Conservation (phyloP, 495 filamentous ascomycete species). For the Xylaria telfairii region DNA sequence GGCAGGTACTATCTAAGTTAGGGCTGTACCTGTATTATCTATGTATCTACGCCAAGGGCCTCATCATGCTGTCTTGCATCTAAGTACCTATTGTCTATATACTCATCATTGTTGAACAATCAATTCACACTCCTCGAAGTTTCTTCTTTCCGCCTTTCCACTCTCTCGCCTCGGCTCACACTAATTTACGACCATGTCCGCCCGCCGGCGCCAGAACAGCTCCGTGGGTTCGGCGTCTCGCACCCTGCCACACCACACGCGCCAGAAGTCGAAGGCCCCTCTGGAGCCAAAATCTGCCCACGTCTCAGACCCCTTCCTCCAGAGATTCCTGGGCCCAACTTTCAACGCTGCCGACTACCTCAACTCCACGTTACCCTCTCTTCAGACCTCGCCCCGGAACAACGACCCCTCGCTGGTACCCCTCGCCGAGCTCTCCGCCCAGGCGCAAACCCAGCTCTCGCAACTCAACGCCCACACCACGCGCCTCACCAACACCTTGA, state of each 20-base stretch:
- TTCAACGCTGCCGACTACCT: conserved; percentile 85
- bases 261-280: conserved; percentile 38
- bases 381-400: conserved; percentile 49
- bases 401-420: conserved; percentile 59
- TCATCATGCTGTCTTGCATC: too few relatives aligned
- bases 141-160: too few relatives aligned
- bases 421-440: conserved; percentile 76
- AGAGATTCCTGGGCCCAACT: conserved; percentile 70
- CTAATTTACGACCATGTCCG: conserved; percentile 30
- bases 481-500: conserved; percentile 80
- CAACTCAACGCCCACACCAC: conserved; percentile 88
- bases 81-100: too few relatives aligned
- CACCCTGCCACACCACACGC: conserved; percentile 31
- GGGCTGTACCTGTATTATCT: too few relatives aligned
- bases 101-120: too few relatives aligned
- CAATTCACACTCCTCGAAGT: too few relatives aligned
- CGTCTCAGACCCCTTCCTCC: conserved; percentile 65
- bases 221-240: conserved; percentile 30
- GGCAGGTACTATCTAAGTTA: not conserved
- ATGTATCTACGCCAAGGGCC: too few relatives aligned
- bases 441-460: conserved; percentile 83
- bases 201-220: conserved; percentile 48
- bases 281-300: conserved; percentile 57
- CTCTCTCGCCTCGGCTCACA: not conserved
- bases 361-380: conserved; percentile 73